Evolutionary conservation across 164 flowering plant species (phyloP), one percentile per base, ranked within the genome.

Genomic region (Tetrastigma voinierianum): DNA sequence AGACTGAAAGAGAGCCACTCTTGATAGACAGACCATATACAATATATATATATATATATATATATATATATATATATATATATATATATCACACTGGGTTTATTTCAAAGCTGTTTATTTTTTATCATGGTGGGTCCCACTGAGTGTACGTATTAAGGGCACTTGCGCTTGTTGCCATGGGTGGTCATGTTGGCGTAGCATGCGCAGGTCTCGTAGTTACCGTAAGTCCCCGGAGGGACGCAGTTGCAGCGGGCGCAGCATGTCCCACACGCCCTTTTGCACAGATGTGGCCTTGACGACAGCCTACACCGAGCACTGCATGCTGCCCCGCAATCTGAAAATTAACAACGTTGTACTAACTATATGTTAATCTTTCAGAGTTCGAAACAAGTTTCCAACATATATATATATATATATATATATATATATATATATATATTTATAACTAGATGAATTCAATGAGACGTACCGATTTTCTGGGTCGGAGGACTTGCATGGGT

Each of bases 151-250:
- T 43, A 56, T 72, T 10, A 80, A 61, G 83, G 86, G 73, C 86
- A 82, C 76, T 80, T 82, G 69, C 20, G 72, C 3, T 55, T 60
- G 69, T 71, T 73, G 17, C 72, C 77, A 49, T 70, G 81, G 43
- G 86, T 82, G 48, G 78, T 79, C 75, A 70, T 40, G 54, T 46
- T 64, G 66, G 78, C 79, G 59, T 82, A 82, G 73, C 83, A 82
- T 3, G 76, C 78, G 49, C 86, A 82, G 19, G 10, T 72, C 0
- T 82, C 80, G 0, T 25, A 5, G 75, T 80, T 75, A 16, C 86
- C 86, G 51, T 66, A 63, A 16, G 86, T 82, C 10, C 86, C 86
- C 8, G 86, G 83, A 19, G 86, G 86, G 10, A 80, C 86, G 51
- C 86, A 82, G 61, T 54, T 19, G 70, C 86, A 80, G 0, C 81